phyloP scores from a whole-genome alignment of 371 early-diverging fungal species.

The Mortierella sp. region DNA sequence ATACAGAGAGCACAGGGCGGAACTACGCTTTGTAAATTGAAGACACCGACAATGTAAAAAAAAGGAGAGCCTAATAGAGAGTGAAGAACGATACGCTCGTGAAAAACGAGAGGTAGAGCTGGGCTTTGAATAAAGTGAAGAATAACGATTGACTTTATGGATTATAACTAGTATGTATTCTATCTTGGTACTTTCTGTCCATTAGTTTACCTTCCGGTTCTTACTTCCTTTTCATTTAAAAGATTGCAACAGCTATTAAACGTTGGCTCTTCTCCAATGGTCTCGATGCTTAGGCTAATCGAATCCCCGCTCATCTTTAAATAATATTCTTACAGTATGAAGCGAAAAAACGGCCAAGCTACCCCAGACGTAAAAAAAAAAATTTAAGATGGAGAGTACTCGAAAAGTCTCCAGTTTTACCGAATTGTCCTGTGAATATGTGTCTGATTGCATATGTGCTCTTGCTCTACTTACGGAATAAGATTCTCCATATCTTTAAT shows the following conservation, averaged over 20 bases:
- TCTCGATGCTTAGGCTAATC: background rate
- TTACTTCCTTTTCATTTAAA: background rate
- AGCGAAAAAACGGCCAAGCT: constrained; percentile 4
- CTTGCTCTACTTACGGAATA: background rate
- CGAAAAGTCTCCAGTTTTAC: no score
- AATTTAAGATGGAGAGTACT: background rate
- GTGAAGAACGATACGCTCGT: no score
- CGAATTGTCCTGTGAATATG: no score
- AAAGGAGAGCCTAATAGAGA: no score
- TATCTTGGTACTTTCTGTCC: background rate
- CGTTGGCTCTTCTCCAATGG: constrained; percentile 1
- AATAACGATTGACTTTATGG: background rate
- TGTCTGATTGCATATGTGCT: no score
- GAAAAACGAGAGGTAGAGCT: no score
- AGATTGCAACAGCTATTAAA: no score
- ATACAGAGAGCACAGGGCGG: background rate
- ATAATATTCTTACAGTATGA: background rate
- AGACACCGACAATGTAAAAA: no score
- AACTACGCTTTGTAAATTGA: background rate
- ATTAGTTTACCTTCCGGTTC: no score
- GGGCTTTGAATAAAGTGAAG: no score
- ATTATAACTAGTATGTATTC: background rate
- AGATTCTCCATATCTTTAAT: no score
- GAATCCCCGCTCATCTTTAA: constrained; percentile 30
- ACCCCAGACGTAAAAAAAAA: background rate